Conservation (phyloP, 1,284 basidiomycete genomes). For the Leccinum solheimii region DNA sequence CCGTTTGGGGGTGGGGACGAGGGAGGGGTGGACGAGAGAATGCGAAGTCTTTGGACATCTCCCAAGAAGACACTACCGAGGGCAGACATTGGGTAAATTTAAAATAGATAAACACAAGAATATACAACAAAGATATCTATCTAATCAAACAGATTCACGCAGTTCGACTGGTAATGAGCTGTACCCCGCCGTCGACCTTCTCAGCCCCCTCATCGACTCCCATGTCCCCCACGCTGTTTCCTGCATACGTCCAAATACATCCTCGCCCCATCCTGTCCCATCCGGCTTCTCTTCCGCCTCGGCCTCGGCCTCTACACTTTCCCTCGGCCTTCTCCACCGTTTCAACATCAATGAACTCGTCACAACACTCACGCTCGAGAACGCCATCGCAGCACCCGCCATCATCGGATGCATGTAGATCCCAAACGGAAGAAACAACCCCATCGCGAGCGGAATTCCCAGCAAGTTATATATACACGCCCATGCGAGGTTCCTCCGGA, state of each 20-base stretch:
- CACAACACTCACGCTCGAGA: constrained; percentile 95
- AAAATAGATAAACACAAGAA: constrained; percentile 2
- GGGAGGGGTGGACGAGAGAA: constrained; percentile 63
- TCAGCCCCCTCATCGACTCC: constrained; percentile 44
- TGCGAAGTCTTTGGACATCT: constrained; percentile 61
- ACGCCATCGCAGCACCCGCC: constrained; percentile 97
- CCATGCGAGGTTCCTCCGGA: constrained; percentile 88
- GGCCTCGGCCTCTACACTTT: constrained; percentile 51
- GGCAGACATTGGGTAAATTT: constrained; percentile 43
- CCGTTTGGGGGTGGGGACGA: constrained; percentile 54
- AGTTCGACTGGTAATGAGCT: constrained; percentile 72
- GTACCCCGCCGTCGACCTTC: constrained; percentile 51
- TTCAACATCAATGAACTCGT: constrained; percentile 84
- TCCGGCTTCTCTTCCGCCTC: constrained; percentile 30
- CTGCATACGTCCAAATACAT: constrained; percentile 47
- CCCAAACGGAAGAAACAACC: constrained; percentile 89
- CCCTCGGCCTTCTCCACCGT: constrained; percentile 78
- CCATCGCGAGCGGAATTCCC: constrained; percentile 99
- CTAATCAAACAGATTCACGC: constrained; percentile 38
- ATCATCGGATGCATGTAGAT: constrained; percentile 97
- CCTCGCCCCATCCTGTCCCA: constrained; percentile 7
- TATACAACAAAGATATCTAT: neutral
- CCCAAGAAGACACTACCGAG: constrained; percentile 77
- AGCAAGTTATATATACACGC: constrained; percentile 92
- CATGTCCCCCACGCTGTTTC: constrained; percentile 41